Base-by-base conservation (phyloP, 2,329 filamentous ascomycete genomes). In the Clonostachys rosea region DNA sequence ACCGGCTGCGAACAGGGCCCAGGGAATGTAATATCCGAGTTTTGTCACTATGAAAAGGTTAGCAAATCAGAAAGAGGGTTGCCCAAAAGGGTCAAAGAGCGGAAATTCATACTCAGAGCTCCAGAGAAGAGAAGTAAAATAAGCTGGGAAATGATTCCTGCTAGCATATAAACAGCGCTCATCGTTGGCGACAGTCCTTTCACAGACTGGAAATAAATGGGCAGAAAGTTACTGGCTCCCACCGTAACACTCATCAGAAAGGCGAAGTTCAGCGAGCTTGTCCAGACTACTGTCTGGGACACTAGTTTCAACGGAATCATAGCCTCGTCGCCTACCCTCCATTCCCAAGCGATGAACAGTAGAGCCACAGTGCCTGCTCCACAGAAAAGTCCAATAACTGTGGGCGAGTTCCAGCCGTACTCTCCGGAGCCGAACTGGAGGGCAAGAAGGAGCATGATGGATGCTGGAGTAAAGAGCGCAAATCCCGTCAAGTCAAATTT, bases 171-270 rank as follows among this genome's bases (percentile, higher is more conserved):
- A 11, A 74, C 62, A 4, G 68, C 70, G 2, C 58, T 61, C 14
- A 60, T 52, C 12, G 64, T 64, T 2, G 70, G 64, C 11, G 56
- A 60, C 39, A 63, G 64, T 16, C 62, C 64, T 49, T 63, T 64
- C 51, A 76, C 61, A 46, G 65, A 61, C 60, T 76, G 69, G 57
- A 76, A 73, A 64, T 71, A 75, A 50, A 74, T 63, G 2, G 73
- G 71, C 5, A 75, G 57, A 50, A 69, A 71, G 57, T 69, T 70
- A 20, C 71, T 56, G 4, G 66, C 57, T 5, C 72, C 53, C 50
- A 74, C 70, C 47, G 69, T 70, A n/a, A 62, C 55, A 7, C 65
- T 64, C 14, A 65, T 64, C 16, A 72, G 61, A 47, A 69, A 62
- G 46, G 71, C 66, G 14, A 63, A 60, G 45, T 66, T 71, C 5